These are phyloP conservation scores for Lactarius sanguifluus DNA, from an alignment of 768 basidiomycete genomes.

Conservation along the genomic window DNA sequence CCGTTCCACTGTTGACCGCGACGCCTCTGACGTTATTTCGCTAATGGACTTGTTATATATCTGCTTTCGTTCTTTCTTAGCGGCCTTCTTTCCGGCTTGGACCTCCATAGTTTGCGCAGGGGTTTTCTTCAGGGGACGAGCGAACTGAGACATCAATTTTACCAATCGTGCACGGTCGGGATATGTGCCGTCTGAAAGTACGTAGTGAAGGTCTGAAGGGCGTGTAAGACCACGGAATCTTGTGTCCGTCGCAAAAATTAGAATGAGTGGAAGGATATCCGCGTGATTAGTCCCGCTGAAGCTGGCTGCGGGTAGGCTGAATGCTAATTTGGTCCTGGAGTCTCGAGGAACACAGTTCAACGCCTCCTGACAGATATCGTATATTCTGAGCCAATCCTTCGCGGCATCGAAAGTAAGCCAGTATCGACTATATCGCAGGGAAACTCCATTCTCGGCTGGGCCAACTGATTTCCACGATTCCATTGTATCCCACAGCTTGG, in stretches of 20 bases:
- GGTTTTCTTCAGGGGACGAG: background rate
- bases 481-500: background rate
- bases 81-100: too few species aligned
- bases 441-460: background rate
- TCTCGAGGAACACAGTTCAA: background rate
- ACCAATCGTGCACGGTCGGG: background rate
- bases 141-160: background rate
- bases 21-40: background rate
- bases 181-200: conserved; percentile 3
- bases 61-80: background rate
- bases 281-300: background rate
- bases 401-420: conserved; percentile 13
- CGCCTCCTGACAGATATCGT: background rate
- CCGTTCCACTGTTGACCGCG: background rate
- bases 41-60: background rate
- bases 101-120: background rate
- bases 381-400: background rate
- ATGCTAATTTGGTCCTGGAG: background rate
- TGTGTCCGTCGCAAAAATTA: background rate
- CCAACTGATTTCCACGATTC: conserved; percentile 13
- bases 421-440: conserved; percentile 11
- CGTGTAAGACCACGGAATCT: background rate
- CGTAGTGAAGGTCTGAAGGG: background rate
- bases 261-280: background rate
- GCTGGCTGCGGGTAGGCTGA: conserved; percentile 3